Base-by-base conservation (phyloP, 2,329 filamentous ascomycete species). In the Ascochyta lentis region DNA sequence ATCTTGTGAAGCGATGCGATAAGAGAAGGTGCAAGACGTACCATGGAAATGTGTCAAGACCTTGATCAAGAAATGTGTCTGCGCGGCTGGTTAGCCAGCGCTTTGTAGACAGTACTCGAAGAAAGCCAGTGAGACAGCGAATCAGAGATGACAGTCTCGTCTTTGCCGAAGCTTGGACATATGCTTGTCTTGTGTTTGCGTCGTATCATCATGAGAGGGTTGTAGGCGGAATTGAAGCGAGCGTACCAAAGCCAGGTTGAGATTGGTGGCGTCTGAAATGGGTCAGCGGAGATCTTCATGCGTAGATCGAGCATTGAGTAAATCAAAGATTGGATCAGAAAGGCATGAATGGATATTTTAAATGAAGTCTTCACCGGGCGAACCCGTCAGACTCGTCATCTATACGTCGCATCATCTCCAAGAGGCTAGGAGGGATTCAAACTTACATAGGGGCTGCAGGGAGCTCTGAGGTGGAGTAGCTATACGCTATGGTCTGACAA, bases 171-270 rank as follows among this genome's bases (percentile, higher is more conserved):
- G 86, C 92, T 96, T 88, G 84, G 92, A 96, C 91, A 96, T 96
- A 96, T 96, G 91, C 91, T 96, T 96, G 92, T 96, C 91, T 86
- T 89, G 78, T 82, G 84, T 83, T 81, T 83, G 49, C 85, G 89
- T 92, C 86, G 78, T 83, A 84, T 95, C 91, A 95, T 95, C 91
- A 95, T 86, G 26, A 4, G 47, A 49, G 42, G 44, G 43, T 26
- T 23, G 54, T 41, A 26, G 31, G 37, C 15, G 39, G 50, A 40
- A 49, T 35, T 45, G 16, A 7, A 37, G 34, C 33, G 29, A 48
- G 63, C 65, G 58, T 69, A 69, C 66, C 64, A 38, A 44, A n/a
- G 40, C 16, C 10, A 42, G 29, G 12, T 9, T 33, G 16, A 68
- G 65, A 60, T 47, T 37, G 52, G 29, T 39, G 19, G 13, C 47